Evolutionary conservation across 2,329 filamentous ascomycete genomes (phyloP).

Genomic region (Bimuria novae-zelandiae): DNA sequence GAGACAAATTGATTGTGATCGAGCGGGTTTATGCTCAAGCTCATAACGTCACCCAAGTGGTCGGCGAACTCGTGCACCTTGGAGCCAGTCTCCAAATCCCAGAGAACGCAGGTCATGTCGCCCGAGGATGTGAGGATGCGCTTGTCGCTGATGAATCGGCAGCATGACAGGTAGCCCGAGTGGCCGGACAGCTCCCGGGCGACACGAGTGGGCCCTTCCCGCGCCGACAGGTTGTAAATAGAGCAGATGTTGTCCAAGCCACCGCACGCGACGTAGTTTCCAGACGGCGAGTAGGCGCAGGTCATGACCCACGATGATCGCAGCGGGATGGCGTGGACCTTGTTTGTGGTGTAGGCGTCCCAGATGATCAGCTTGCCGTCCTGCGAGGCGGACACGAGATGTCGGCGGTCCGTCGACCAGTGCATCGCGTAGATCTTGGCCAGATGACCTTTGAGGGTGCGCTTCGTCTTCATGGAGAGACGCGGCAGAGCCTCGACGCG

Average conservation of each 20-base stretch:
- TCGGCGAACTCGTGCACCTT: constrained; percentile 98
- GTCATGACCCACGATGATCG: constrained; percentile 99
- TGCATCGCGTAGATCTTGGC: constrained; percentile 99
- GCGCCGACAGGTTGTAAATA: constrained; percentile 97
- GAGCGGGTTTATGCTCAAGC: constrained; percentile 98
- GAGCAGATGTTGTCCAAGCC: constrained; percentile 99
- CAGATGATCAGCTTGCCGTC: constrained; percentile 99
- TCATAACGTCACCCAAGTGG: constrained; percentile 98
- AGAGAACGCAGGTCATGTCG: constrained; percentile 99
- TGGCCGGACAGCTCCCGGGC: constrained; percentile 95
- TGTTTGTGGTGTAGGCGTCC: constrained; percentile 99
- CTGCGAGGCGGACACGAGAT: constrained; percentile 96
- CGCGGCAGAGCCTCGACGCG: constrained; percentile 90
- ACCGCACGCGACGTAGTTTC: constrained; percentile 98
- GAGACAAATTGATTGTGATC: constrained; percentile 99
- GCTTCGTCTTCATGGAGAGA: constrained; percentile 96
- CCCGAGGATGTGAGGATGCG: constrained; percentile 97
- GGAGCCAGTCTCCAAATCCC: constrained; percentile 97
- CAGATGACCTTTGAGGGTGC: constrained; percentile 94
- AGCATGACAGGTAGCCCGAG: constrained; percentile 96
- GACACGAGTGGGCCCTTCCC: constrained; percentile 95
- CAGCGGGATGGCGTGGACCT: constrained; percentile 96
- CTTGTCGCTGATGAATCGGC: constrained; percentile 97
- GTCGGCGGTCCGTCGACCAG: constrained; percentile 97
- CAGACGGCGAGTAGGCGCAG: constrained; percentile 96